phyloP scores from a whole-genome alignment of 2,329 filamentous ascomycete species.

The Aspergillus fructus region DNA sequence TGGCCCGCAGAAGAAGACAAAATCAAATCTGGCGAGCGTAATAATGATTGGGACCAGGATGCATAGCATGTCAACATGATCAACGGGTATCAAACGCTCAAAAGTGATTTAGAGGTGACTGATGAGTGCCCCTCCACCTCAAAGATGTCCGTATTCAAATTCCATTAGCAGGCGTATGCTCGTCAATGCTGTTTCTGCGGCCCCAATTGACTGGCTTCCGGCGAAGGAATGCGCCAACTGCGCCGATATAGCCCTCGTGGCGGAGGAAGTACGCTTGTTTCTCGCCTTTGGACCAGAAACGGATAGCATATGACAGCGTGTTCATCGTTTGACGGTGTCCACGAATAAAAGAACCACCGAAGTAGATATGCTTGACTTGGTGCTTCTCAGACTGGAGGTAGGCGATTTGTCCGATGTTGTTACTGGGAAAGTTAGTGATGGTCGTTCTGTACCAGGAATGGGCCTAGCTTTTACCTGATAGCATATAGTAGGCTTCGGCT shows the following conservation, averaged over 20 bases:
- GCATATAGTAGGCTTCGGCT: conserved; percentile 90
- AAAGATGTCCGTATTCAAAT: background rate
- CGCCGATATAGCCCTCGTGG: conserved; percentile 92
- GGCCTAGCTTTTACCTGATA: conserved; percentile 55
- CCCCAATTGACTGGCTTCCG: conserved; percentile 90
- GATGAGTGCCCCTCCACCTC: conserved; percentile 5
- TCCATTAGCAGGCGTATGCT: conserved; percentile 29
- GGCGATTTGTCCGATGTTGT: conserved; percentile 97
- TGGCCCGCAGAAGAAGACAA: conserved; percentile 8
- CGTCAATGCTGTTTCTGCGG: conserved; percentile 73
- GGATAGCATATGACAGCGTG: conserved; percentile 92
- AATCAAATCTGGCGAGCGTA: conserved; percentile 6
- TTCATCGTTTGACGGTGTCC: conserved; percentile 98
- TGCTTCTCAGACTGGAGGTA: conserved; percentile 98
- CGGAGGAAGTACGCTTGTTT: conserved; percentile 96
- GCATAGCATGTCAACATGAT: conserved; percentile 15
- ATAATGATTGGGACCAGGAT: conserved; percentile 10
- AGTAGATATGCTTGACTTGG: conserved; percentile 88
- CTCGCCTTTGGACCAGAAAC: conserved; percentile 91
- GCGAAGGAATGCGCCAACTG: conserved; percentile 92
- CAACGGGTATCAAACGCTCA: conserved; percentile 23
- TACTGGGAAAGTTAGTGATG: conserved; percentile 54
- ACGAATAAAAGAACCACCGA: conserved; percentile 94
- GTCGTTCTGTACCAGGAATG: background rate
- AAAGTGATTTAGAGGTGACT: background rate